Evolutionary conservation across 108 stramenopile genomes (phyloP).

Genomic region (Nannochloropsis oceanica): DNA sequence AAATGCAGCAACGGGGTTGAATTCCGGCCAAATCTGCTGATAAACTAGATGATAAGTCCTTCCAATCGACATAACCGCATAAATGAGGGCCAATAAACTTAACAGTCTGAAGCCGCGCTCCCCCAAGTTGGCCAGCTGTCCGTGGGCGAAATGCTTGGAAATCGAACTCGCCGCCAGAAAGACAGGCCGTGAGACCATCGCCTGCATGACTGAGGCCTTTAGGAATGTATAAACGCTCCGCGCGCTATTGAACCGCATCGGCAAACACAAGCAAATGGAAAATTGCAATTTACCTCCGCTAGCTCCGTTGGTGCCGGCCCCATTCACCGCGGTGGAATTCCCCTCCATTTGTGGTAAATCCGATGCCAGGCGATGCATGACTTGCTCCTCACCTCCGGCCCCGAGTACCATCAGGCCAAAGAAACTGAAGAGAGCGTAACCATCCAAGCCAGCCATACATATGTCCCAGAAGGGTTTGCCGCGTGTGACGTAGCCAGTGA

Average conservation of each 20-base stretch:
- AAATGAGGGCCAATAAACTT: neutral
- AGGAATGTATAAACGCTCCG: neutral
- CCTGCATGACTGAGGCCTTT: neutral
- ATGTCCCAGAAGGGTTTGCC: neutral
- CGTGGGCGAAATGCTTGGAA: neutral
- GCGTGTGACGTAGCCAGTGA: neutral
- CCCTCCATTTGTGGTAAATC: neutral
- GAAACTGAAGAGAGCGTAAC: neutral
- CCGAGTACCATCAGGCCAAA: neutral
- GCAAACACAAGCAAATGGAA: neutral
- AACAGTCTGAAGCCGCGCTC: neutral
- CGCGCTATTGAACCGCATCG: neutral
- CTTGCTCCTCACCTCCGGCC: neutral
- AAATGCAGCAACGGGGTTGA: neutral
- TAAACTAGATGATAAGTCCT: neutral
- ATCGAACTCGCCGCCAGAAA: neutral
- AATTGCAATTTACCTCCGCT: neutral
- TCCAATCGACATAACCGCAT: neutral
- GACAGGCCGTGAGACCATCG: neutral
- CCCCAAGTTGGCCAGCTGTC: neutral
- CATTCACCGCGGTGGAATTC: neutral
- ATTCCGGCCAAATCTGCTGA: neutral
- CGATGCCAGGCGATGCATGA: neutral
- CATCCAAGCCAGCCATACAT: neutral
- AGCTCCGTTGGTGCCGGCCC: neutral